These are phyloP conservation scores for Hyaloperonospora arabidopsidis DNA, from an alignment of 352 stramenopile genomes.

Conservation along the genomic window DNA sequence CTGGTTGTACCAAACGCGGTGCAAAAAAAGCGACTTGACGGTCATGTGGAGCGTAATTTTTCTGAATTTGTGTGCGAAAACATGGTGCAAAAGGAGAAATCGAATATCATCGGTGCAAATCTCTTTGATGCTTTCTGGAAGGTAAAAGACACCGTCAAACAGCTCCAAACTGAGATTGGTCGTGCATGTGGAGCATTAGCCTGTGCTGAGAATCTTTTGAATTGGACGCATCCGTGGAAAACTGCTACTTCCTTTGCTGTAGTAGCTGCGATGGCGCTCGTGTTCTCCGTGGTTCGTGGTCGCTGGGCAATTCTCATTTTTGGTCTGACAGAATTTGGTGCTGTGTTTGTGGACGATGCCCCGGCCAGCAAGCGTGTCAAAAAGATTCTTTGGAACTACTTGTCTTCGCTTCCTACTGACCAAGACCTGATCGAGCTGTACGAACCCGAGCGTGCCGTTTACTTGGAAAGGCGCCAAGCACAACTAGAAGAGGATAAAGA, in stretches of 20 bases:
- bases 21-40: slow-evolving; percentile 19
- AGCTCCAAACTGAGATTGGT: slow-evolving; percentile 70
- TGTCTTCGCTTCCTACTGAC: slow-evolving; percentile 73
- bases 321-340: slow-evolving; percentile 68
- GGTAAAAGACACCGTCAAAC: slow-evolving; percentile 73
- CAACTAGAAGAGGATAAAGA: slow-evolving; percentile 46
- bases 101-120: slow-evolving; percentile 54
- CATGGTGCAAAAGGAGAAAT: slow-evolving; percentile 64
- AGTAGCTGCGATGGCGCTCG: slow-evolving; percentile 37
- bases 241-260: slow-evolving; percentile 52
- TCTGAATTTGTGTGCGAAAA: slow-evolving; percentile 66
- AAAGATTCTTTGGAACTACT: slow-evolving; percentile 75
- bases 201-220: slow-evolving; percentile 75
- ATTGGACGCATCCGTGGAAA: slow-evolving; percentile 86
- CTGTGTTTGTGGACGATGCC: slow-evolving; percentile 67
- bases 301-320: slow-evolving; percentile 71
- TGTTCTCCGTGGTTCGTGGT: slow-evolving; percentile 61
- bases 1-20: slow-evolving; percentile 4
- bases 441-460: slow-evolving; percentile 52
- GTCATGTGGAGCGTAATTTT: slow-evolving; percentile 45
- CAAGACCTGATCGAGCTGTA: slow-evolving; percentile 77
- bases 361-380: slow-evolving; percentile 70
- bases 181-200: slow-evolving; percentile 58
- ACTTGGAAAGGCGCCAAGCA: slow-evolving; percentile 38
- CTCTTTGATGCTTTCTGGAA: slow-evolving; percentile 79